Evolutionary conservation across 2,329 filamentous ascomycete genomes (phyloP), one percentile per base, ranked within the genome.

Genomic region (Cordyceps militaris): DNA sequence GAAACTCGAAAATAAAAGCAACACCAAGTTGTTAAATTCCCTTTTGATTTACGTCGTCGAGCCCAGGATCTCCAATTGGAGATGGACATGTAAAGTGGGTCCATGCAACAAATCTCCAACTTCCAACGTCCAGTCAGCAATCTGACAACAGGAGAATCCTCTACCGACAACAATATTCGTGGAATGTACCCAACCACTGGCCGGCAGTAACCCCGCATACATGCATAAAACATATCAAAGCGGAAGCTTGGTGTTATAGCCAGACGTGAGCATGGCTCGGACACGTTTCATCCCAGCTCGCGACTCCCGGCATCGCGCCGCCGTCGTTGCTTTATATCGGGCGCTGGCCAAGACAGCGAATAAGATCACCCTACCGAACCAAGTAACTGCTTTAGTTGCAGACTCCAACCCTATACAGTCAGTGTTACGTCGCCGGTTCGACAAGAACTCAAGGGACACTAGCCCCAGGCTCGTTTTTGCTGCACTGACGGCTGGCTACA

Each of bases 311-410:
- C 81, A 84, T 66, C 76, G 81, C 60, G 68, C 66, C 65, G 81
- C 81, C 66, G 80, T 83, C 67, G 79, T 89, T 61, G 86, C 88
- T 52, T 82, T 93, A 50, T 92, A 87, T 73, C 81, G 86, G 61
- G 84, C 87, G 36, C 81, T 93, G 57, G 73, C 91, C 54, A 77
- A 77, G 61, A 79, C 83, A 71, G 83, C 78, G 59, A 69, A 74
- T 30, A 74, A 70, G 42, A 71, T 87, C 34, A 72, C 78, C 1
- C 71, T 89, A 1, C 78, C 81, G 1, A 64, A 74, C 66, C 73
- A 81, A 48, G 52, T 4, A 61, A 65, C 32, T 65, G 65, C 42
- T 19, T 66, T 66, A 58, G 71, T 14, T 38, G 23, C 57, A 4
- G 51, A 54, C 9, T 61, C 19, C 0, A 44, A 77, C 58, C 80